Conservation (phyloP, 1,139 yeast genomes). For the Candida dubliniensis region DNA sequence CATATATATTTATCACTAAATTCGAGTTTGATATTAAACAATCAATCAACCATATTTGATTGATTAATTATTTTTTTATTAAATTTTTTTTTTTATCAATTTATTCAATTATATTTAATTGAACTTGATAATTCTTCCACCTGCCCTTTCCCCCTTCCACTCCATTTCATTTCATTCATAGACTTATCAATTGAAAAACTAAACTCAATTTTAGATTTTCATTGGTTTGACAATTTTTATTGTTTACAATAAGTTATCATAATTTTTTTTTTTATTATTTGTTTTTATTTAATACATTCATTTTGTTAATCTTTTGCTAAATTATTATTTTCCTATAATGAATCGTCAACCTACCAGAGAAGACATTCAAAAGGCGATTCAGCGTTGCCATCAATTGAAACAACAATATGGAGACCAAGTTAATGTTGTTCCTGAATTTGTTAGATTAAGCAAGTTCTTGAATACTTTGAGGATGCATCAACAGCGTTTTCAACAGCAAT, state of each 20-base stretch:
- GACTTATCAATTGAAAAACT: too few species aligned
- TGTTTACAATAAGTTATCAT: too few species aligned
- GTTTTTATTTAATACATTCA: too few species aligned
- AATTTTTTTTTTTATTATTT: too few species aligned
- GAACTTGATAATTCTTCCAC: too few species aligned
- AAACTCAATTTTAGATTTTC: too few species aligned
- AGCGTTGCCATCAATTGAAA: constrained; percentile 64
- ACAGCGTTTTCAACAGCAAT: constrained; percentile 22
- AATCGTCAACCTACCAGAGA: constrained; percentile 38
- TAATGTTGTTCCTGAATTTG: constrained; percentile 59
- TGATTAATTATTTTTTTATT: constrained; percentile 1
- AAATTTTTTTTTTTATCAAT: background rate
- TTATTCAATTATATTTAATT: background rate
- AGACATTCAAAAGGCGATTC: constrained; percentile 44
- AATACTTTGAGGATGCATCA: constrained; percentile 48
- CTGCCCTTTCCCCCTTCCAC: too few species aligned
- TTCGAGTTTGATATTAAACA: constrained; percentile 1
- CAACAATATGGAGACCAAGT: constrained; percentile 67
- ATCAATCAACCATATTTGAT: background rate
- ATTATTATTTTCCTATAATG: constrained; percentile 16
- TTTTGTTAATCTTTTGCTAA: too few species aligned
- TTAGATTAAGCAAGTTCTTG: constrained; percentile 56
- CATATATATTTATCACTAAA: background rate
- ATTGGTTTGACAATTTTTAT: too few species aligned
- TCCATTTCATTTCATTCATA: too few species aligned